A percentile compares a stretch with the other conserved stretches of the same genome.
These are phyloP conservation scores for Isatis lusitanica DNA, from an alignment of 441 rosid genomes.

Conservation along the genomic window DNA sequence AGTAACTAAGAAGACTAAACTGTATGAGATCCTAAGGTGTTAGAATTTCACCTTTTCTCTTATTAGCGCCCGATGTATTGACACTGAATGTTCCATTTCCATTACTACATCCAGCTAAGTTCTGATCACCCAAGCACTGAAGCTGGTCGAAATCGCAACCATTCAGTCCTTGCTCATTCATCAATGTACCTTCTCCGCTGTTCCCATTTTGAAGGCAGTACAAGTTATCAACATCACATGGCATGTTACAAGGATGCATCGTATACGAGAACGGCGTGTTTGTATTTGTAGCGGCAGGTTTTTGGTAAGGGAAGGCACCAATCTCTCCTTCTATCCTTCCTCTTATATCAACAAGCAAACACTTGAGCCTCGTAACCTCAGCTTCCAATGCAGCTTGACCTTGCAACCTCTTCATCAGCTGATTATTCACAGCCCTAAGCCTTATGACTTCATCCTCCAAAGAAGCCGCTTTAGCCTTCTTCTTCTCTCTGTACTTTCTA, in stretches of 20 bases:
- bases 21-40: conserved; percentile 16
- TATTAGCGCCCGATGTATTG: conserved; percentile 43
- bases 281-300: conserved; percentile 41
- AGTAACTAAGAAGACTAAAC: neutral
- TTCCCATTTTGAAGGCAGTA: conserved; percentile 63
- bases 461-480: conserved; percentile 83
- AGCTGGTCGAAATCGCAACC: conserved; percentile 66
- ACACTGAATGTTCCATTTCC: conserved; percentile 37
- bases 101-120: conserved; percentile 10
- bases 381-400: conserved; percentile 84
- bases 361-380: conserved; percentile 83
- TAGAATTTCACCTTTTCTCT: conserved; percentile 63
- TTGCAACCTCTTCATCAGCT: conserved; percentile 72
- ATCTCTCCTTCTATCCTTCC: conserved; percentile 95
- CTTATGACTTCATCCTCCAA: conserved; percentile 77
- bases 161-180: conserved; percentile 48
- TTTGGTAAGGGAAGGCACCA: conserved; percentile 90
- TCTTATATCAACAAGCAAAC: conserved; percentile 87
- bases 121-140: conserved; percentile 45
- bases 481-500: conserved; percentile 86
- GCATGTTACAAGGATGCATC: conserved; percentile 76
- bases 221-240: conserved; percentile 54
- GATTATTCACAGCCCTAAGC: conserved; percentile 74
- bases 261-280: conserved; percentile 44
- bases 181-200: conserved; percentile 41